Percentiles rank a stretch among this genome's conserved stretches.
Conservation (phyloP, 805 yeast genomes). For the Starmerella ratchasimensis region DNA sequence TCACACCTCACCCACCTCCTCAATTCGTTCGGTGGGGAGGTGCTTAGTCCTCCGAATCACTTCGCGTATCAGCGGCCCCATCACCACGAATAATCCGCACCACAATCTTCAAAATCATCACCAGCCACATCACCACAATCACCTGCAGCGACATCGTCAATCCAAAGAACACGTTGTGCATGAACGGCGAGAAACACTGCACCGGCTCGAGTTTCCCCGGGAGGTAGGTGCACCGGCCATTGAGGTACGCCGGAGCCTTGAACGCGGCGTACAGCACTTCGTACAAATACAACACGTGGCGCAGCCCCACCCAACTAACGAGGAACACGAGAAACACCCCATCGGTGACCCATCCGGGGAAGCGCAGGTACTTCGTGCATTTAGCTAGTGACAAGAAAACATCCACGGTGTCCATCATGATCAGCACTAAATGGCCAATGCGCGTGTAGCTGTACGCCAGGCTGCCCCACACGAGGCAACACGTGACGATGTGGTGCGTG, state of each 20-base stretch:
- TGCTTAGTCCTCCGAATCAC: conserved; percentile 54
- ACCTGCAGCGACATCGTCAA: conserved; percentile 55
- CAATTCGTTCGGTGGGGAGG: no score
- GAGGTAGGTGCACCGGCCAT: conserved; percentile 18
- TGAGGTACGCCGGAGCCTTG: conserved; percentile 31
- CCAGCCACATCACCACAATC: conserved; percentile 60
- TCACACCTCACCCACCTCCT: no score
- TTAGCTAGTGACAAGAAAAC: conserved; percentile 60
- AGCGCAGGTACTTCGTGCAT: conserved; percentile 60
- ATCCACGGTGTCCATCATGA: conserved; percentile 77
- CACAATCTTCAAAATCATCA: conserved; percentile 56
- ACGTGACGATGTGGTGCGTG: conserved; percentile 74
- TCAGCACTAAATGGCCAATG: conserved; percentile 64
- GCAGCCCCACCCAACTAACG: conserved; percentile 50
- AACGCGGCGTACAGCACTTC: conserved; percentile 46
- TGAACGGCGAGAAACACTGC: conserved; percentile 25
- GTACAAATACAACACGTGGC: conserved; percentile 65
- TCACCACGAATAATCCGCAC: conserved; percentile 53
- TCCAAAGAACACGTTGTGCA: conserved; percentile 34
- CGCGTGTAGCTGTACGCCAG: conserved; percentile 59
- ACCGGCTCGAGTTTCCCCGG: conserved; percentile 16
- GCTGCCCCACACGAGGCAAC: conserved; percentile 51
- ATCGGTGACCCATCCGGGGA: conserved; percentile 43
- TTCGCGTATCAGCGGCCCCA: conserved; percentile 76
- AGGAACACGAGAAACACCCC: conserved; percentile 53